phyloP scores from a whole-genome alignment of 2,329 filamentous ascomycete species.

The Elsinoe australis region DNA sequence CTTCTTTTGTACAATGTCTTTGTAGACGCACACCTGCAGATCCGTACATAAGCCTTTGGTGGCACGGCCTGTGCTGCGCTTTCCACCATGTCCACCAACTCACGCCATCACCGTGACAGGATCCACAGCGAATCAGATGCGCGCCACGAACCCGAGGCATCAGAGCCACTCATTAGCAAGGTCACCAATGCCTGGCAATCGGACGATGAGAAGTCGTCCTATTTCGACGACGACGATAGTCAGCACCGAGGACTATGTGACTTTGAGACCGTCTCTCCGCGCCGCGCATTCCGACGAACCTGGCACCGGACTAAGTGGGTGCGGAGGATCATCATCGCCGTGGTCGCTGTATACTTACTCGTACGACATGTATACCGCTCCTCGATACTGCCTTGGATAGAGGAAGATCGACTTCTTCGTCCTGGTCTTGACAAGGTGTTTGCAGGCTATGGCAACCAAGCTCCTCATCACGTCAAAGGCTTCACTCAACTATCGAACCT shows the following conservation, averaged over 20 bases:
- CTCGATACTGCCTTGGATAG: conserved; percentile 32
- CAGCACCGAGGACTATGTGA: conserved; percentile 27
- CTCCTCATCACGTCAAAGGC: conserved; percentile 24
- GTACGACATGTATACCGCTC: conserved; percentile 32
- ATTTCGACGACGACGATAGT: conserved; percentile 18
- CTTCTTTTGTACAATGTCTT: conserved; percentile 4
- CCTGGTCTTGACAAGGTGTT: conserved; percentile 28
- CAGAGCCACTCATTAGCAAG: conserved; percentile 23
- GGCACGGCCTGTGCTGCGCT: neutral
- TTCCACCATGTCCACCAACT: neutral
- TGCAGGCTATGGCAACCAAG: conserved; percentile 27
- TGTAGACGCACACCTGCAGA: neutral
- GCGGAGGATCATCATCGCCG: conserved; percentile 29
- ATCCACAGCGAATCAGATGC: conserved; percentile 13
- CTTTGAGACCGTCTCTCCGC: conserved; percentile 30
- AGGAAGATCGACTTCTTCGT: conserved; percentile 30
- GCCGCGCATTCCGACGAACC: conserved; percentile 22
- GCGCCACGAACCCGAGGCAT: conserved; percentile 8
- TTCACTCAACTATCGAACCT: conserved; percentile 46
- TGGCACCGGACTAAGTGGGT: conserved; percentile 22
- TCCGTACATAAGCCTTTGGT: neutral
- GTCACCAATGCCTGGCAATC: conserved; percentile 25
- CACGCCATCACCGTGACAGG: conserved; percentile 4
- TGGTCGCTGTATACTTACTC: conserved; percentile 27
- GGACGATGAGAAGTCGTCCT: conserved; percentile 19